Evolutionary conservation across 2,329 filamentous ascomycete species (phyloP).

Genomic region (Beauveria asiatica): DNA sequence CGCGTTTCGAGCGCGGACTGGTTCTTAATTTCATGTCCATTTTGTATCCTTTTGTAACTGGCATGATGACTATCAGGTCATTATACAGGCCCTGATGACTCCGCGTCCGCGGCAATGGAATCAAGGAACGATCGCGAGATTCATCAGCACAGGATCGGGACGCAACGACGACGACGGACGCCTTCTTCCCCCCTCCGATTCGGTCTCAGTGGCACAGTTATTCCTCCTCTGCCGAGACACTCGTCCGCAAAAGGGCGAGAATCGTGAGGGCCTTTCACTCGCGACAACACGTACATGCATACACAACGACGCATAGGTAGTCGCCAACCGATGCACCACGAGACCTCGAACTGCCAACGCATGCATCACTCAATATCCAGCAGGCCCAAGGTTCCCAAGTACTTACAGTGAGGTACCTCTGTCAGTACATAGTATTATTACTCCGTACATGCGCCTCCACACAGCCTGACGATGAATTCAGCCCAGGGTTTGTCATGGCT

Average conservation of each 20-base stretch:
- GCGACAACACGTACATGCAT: neutral
- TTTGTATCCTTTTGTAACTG: neutral
- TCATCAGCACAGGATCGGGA: neutral
- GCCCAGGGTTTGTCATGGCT: neutral
- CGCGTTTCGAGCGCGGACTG: neutral
- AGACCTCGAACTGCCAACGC: constrained; percentile 4
- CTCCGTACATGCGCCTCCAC: neutral
- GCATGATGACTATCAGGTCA: neutral
- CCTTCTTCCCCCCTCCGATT: neutral
- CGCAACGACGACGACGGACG: neutral
- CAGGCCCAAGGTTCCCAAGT: neutral
- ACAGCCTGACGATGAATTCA: constrained; percentile 5
- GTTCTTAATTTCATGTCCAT: neutral
- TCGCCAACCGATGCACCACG: neutral
- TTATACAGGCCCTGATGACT: neutral
- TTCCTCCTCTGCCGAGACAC: neutral
- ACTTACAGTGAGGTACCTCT: neutral
- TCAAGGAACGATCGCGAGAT: neutral
- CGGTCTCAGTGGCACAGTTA: neutral
- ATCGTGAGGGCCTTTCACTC: neutral
- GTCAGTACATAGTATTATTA: neutral
- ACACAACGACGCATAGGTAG: neutral
- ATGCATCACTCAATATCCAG: neutral
- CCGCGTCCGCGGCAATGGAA: neutral
- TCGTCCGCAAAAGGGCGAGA: neutral